Evolutionary conservation across 257 asterid species (phyloP).

Genomic region (Rehmannia glutinosa): DNA sequence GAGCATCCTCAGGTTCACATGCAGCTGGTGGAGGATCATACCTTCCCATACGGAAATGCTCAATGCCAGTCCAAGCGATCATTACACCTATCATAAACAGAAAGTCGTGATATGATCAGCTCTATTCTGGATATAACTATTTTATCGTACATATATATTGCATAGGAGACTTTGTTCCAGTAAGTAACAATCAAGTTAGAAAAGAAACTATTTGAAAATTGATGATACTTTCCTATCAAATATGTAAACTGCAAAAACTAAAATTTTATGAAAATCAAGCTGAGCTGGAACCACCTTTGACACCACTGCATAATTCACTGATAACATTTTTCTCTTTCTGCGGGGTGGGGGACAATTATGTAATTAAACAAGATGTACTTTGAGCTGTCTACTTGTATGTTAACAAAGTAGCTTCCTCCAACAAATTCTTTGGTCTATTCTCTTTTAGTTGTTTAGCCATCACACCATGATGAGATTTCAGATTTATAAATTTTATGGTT

Average conservation of each 20-base stretch:
- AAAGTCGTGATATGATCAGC: background rate
- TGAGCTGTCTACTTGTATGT: background rate
- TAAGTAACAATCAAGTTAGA: too few species aligned
- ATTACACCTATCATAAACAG: conserved; percentile 59
- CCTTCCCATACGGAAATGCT: conserved; percentile 86
- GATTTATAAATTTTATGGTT: background rate
- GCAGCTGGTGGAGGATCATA: conserved; percentile 93
- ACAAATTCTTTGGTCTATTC: background rate
- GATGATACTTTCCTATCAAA: too few species aligned
- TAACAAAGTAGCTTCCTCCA: background rate
- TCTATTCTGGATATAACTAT: background rate
- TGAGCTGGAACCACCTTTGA: too few species aligned
- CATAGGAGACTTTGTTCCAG: too few species aligned
- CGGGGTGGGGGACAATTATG: background rate
- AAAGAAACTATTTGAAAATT: too few species aligned
- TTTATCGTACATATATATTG: background rate
- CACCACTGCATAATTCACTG: too few species aligned
- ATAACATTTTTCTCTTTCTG: too few species aligned
- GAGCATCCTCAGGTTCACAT: conserved; percentile 79
- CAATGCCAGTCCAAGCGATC: conserved; percentile 98
- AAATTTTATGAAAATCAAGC: too few species aligned
- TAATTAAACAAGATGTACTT: too few species aligned
- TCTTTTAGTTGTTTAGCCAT: background rate
- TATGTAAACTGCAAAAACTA: too few species aligned
- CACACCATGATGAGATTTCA: background rate